phyloP scores from a whole-genome alignment of 2,329 filamentous ascomycete species.

The Thermoascus crustaceus region DNA sequence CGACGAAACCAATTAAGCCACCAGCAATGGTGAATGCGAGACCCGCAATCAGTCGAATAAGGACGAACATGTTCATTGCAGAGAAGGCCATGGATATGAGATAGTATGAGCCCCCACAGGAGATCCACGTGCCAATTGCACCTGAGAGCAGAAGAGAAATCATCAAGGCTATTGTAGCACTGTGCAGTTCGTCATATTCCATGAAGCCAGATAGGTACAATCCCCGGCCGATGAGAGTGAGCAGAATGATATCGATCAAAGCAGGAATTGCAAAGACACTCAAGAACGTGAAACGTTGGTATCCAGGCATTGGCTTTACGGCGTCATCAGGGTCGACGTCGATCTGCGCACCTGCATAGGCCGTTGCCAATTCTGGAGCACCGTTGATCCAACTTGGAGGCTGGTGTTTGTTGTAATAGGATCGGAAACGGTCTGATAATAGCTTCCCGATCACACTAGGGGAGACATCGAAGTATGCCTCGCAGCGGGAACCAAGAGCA shows the following conservation, averaged over 20 bases:
- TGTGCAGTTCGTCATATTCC: constrained; percentile 40
- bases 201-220: constrained; percentile 54
- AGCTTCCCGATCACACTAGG: constrained; percentile 42
- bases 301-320: constrained; percentile 36
- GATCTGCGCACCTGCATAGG: constrained; percentile 46
- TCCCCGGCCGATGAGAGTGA: constrained; percentile 52
- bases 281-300: constrained; percentile 49
- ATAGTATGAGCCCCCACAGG: constrained; percentile 56
- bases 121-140: constrained; percentile 56
- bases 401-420: constrained; percentile 38
- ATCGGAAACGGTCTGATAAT: constrained; percentile 34
- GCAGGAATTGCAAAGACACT: constrained; percentile 57
- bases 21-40: constrained; percentile 45
- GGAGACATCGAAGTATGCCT: constrained; percentile 52
- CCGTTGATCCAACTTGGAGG: constrained; percentile 45
- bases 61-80: constrained; percentile 48
- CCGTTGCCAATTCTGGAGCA: constrained; percentile 41
- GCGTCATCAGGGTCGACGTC: constrained; percentile 44
- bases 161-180: constrained; percentile 51
- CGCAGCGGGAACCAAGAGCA: constrained; percentile 55
- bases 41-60: constrained; percentile 46
- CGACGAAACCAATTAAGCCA: constrained; percentile 46
- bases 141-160: constrained; percentile 52
- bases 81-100: constrained; percentile 50
- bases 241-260: constrained; percentile 51